Evolutionary conservation across 768 basidiomycete species (phyloP), one percentile per base, ranked within the genome.

Genomic region (Cystobasidium ongulense): DNA sequence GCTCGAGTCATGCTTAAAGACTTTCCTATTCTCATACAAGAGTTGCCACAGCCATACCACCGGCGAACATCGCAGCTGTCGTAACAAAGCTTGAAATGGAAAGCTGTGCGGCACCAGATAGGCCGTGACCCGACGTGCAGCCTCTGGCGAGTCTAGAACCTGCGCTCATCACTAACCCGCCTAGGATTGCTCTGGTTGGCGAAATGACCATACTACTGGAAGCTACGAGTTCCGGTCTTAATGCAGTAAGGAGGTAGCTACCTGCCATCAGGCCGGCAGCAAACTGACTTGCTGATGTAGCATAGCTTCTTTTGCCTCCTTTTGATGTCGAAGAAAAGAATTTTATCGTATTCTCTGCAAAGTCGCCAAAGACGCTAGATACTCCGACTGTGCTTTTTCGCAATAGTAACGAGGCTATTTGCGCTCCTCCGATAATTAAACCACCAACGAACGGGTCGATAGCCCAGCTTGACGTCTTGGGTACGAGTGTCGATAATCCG

Each of bases 61-160:
- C 38, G 13, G 11, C 66, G 53, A 68, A 68, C 66, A 68, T 68
- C 1, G 41, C 46, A 52, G 46, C 66, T 23, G 50, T 53, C 46
- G 66, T 54, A 7, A 52, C 27, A 52, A 68, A 23, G 23, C 39
- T 46, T 23, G 66, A 43, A n/a, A 68, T 21, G 11, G 43, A 7
- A 3, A 68, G 23, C 15, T 39, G 38, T 2, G 66, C 43, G 11
- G 17, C 53, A 10, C 66, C 66, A 31, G 8, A 8, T 13, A 68
- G 21, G 66, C 66, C 66, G 7, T 54, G 50, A 50, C 66, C 66
- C 21, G 66, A 68, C 8, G 66, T 68, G 53, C 66, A 68, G 2
- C 66, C 66, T 10, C 46, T 41, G 1, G 38, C 66, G 4, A 50
- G 39, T 53, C 66, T 39, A 50, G 66, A 39, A 10, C 66, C 66